Base-by-base conservation (phyloP, 176 grass and related monocot species). In the Dactylis glomerata region DNA sequence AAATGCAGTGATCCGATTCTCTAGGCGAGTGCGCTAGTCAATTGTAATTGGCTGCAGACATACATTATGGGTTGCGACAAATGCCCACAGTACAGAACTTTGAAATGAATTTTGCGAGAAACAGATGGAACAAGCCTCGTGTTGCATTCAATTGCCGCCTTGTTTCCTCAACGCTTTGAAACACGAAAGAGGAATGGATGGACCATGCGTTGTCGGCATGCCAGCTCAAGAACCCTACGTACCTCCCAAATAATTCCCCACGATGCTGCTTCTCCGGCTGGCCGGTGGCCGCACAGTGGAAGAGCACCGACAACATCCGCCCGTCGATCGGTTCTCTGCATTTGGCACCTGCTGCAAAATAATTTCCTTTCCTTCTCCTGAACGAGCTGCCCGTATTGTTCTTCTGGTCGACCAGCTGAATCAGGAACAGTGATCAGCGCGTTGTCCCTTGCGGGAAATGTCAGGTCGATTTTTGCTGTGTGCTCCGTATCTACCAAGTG, bases 161-260 rank as follows among this genome's bases (percentile, higher is more conserved):
- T 4, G 58, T 32, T 70, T 33, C 40, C 30, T 33, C 23, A 19
- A 8, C 2, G 19, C 20, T 11, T 33, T 20, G 64, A 40, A 77
- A 47, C 4, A 32, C 6, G 54, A 57, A 10, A 24, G 24, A 52
- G 64, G 33, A 73, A 44, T 12, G 12, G 42, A 63, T 42, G 87
- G 87, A 89, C 87, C 77, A 75, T 49, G 33, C 63, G 8, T 28
- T 70, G 87, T 70, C 71, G 78, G 77, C 68, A 15, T n/a, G 58
- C 46, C 76, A 84, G 45, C 78, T 76, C 76, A 10, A 10, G 5
- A 38, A 34, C 36, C 22, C 10, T n/a, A 12, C 66, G 58, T 62
- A 26, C 19, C 19, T 44, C 68, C 37, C 3, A 71, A 71, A 81
- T 76, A 50, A 85, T 55, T 83, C 64, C 63, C 26, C 24, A 1